Evolutionary conservation across 2,329 filamentous ascomycete genomes (phyloP).

Genomic region (Metarhizium humberi): DNA sequence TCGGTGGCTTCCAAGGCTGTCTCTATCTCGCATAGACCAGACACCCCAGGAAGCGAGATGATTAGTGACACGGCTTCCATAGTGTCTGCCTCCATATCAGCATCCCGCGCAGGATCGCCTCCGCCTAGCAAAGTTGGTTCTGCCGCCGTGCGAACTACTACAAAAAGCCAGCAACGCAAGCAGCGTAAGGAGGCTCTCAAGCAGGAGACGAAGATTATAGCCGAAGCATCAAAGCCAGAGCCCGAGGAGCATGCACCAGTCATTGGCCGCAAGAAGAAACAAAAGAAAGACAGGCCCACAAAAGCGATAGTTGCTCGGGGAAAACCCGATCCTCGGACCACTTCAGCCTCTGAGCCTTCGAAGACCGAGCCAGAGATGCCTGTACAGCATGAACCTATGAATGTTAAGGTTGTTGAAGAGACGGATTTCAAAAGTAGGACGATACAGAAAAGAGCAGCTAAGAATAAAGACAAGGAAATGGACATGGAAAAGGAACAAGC

Average conservation of each 20-base stretch:
- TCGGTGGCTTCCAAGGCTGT: conserved; percentile 20
- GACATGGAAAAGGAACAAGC: conserved; percentile 7
- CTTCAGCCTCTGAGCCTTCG: not conserved
- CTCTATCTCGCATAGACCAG: conserved; percentile 43
- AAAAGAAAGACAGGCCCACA: conserved; percentile 59
- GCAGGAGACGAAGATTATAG: conserved; percentile 49
- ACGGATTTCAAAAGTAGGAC: conserved; percentile 18
- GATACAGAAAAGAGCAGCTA: conserved; percentile 20
- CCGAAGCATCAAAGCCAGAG: conserved; percentile 40
- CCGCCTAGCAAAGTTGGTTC: conserved; percentile 56
- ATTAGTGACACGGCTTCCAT: conserved; percentile 71
- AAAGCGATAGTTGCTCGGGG: conserved; percentile 12
- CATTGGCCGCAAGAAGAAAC: conserved; percentile 73
- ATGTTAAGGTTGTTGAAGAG: conserved; percentile 8
- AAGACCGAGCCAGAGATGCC: not conserved
- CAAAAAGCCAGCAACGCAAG: conserved; percentile 73
- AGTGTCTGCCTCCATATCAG: conserved; percentile 59
- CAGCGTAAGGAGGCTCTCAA: conserved; percentile 60
- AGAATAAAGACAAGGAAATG: conserved; percentile 18
- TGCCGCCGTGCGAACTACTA: conserved; percentile 58
- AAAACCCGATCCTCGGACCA: not conserved
- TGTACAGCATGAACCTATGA: not conserved
- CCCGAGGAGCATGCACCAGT: conserved; percentile 59
- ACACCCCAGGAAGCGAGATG: conserved; percentile 63
- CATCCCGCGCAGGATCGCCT: conserved; percentile 62